These are phyloP conservation scores for Symbiotaphrina buchneri DNA, from an alignment of 495 filamentous ascomycete species.

Conservation along the genomic window DNA sequence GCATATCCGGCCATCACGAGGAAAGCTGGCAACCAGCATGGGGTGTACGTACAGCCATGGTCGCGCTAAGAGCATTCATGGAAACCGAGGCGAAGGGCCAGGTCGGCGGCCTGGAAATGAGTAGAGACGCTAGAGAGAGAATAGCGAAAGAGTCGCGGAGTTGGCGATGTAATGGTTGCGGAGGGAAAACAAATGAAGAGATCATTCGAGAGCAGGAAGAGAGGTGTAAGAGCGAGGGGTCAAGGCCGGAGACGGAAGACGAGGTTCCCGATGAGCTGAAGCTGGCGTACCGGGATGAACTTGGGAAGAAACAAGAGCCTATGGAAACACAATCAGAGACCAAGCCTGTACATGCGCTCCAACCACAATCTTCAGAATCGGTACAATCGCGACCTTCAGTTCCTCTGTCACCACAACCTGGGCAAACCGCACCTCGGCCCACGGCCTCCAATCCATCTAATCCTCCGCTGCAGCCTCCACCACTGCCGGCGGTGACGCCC, in stretches of 20 bases:
- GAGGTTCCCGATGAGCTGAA: slow-evolving; percentile 23
- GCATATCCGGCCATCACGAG: slow-evolving; percentile 85
- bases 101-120: slow-evolving; percentile 68
- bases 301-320: slow-evolving; percentile 9
- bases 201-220: slow-evolving; percentile 45
- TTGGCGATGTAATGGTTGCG: slow-evolving; percentile 47
- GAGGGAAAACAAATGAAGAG: slow-evolving; percentile 39
- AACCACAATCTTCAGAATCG: no score
- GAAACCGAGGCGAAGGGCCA: slow-evolving; percentile 55
- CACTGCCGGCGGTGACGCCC: no score
- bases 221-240: slow-evolving; percentile 18
- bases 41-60: slow-evolving; percentile 66
- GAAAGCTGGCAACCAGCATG: slow-evolving; percentile 97
- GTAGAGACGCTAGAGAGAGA: slow-evolving; percentile 31
- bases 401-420: no score
- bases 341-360: no score
- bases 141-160: slow-evolving; percentile 36
- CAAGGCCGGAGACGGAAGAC: slow-evolving; percentile 12
- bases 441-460: no score
- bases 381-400: no score
- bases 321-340: no score
- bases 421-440: no score
- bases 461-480: no score
- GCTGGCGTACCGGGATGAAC: slow-evolving; percentile 21
- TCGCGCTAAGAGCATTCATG: slow-evolving; percentile 52